Evolutionary conservation across 2,329 filamentous ascomycete species (phyloP), one percentile per base, ranked within the genome.

Genomic region (Exophiala aquamarina): DNA sequence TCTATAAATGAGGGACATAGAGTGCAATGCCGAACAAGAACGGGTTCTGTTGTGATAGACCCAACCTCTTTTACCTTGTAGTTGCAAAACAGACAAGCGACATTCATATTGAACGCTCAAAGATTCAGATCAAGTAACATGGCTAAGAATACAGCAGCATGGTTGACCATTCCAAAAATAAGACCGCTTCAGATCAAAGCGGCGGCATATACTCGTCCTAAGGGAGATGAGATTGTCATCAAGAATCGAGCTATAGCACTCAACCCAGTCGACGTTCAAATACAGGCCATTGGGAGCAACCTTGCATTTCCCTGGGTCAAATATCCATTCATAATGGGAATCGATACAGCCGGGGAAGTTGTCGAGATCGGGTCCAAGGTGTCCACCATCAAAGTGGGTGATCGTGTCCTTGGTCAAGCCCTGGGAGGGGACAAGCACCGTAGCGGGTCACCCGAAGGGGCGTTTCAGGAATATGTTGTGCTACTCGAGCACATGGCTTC

Each of bases 341-440:
- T 54, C 8, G 73, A 76, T 52, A 62, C 73, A 11, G 70, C 72
- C 2, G 73, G 73, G 10, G 68, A 72, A 54, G 65, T 76, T 2
- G 56, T 70, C 18, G 70, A 74, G 51, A 63, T 76, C 5, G 75
- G 74, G 2, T 61, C 67, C n/a, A 63, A 61, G 6, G 73, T 77
- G 4, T 67, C 66, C 5, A 65, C 71, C 8, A 68, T 74, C 54
- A 63, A 68, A 44, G 64, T 68, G 15, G 73, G 73, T 2, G 67
- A 74, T 48, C 67, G 72, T 19, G 72, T 76, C 3, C 60, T 71
- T 20, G 73, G 57, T 7, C 43, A 48, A 10, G 47, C 56, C 15
- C 15, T 52, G 1, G 55, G 48, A 1, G 44, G 52, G 3, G 56
- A 48, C 7, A 55, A 55, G 45, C 41, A 49, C 13, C 42, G 32